Evolutionary conservation across 176 grass and related monocot species (phyloP), one percentile per base, ranked within the genome.

Genomic region (Areca catechu): DNA sequence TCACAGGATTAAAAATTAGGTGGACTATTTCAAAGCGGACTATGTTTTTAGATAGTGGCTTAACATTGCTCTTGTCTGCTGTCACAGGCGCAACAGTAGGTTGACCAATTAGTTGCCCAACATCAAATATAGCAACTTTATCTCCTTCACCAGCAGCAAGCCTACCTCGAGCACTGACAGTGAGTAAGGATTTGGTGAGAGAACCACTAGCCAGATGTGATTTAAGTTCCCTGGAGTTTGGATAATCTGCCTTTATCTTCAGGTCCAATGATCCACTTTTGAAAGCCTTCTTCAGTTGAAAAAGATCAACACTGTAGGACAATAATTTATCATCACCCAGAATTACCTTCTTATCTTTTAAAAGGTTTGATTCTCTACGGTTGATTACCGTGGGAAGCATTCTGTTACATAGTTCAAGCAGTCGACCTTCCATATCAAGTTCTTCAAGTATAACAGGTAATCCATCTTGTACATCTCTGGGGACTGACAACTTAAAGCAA

Each of bases 61-160:
- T 97, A 54, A 91, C 72, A 69, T 88, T 97, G 62, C 86, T 97
- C 82, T 97, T 97, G 71, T 97, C 92, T 55, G 80, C 92, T 62
- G 83, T 97, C 63, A 97, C 76, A 76, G 69, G 77, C 49, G 77
- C 57, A 63, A 77, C 69, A 61, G 80, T 85, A 68, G 86, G 86
- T 60, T 91, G 92, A 59, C 86, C 92, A 84, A 97, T 97, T 48
- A 97, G 76, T 81, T 97, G 92, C 60, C 83, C 92, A 64, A 87
- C 81, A 29, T 97, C 92, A 77, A 90, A 97, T 82, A 97, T 85
- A 68, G 86, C 71, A 50, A 97, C 86, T 62, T 85, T 97, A 73
- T 97, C 92, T 47, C 92, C 92, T 97, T 97, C 92, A 72, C 92
- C 92, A 66, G 89, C 86, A 79, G 92, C 92, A 86, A 97, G 79